phyloP scores from a whole-genome alignment of 768 basidiomycete genomes.

The Gelatoporia subvermispora region DNA sequence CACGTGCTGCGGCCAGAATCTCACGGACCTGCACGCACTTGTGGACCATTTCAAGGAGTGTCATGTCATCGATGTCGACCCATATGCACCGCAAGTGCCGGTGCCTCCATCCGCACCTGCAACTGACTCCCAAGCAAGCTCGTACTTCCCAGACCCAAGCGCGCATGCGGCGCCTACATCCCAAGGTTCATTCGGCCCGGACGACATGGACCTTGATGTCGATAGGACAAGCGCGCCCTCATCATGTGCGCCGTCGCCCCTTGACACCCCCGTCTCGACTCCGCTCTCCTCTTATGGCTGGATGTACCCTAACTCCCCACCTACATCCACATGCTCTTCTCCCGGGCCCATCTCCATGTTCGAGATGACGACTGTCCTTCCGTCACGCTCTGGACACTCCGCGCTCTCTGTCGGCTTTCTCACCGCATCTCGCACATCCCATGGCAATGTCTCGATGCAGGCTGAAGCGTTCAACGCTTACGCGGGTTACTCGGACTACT shows the following conservation, averaged over 20 bases:
- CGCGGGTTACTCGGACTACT: conserved; percentile 64
- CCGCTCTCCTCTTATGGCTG: conserved; percentile 32
- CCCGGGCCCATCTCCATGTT: conserved; percentile 41
- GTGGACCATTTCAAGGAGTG: conserved; percentile 91
- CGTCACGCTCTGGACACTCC: conserved; percentile 33
- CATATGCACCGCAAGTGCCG: conserved; percentile 24
- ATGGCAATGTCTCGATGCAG: conserved; percentile 23
- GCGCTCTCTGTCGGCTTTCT: conserved; percentile 32
- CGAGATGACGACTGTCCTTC: conserved; percentile 50
- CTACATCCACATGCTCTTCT: conserved; percentile 23
- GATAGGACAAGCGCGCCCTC: conserved; percentile 38
- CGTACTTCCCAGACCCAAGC: conserved; percentile 19
- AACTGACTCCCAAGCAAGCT: conserved; percentile 5
- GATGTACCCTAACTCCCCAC: conserved; percentile 25
- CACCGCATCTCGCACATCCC: conserved; percentile 24
- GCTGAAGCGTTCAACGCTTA: conserved; percentile 60
- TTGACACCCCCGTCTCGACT: conserved; percentile 40
- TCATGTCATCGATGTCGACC: conserved; percentile 71
- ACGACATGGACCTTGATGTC: conserved; percentile 77
- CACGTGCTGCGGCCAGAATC: conserved; percentile 80
- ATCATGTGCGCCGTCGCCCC: conserved; percentile 34
- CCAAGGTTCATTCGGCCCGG: conserved; percentile 56
- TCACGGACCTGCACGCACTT: conserved; percentile 74
- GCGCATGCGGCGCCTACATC: conserved; percentile 12
- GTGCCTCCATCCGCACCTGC: conserved; percentile 9